These are phyloP conservation scores for Hygrophila difformis DNA, from an alignment of 257 asterid genomes.

Conservation along the genomic window DNA sequence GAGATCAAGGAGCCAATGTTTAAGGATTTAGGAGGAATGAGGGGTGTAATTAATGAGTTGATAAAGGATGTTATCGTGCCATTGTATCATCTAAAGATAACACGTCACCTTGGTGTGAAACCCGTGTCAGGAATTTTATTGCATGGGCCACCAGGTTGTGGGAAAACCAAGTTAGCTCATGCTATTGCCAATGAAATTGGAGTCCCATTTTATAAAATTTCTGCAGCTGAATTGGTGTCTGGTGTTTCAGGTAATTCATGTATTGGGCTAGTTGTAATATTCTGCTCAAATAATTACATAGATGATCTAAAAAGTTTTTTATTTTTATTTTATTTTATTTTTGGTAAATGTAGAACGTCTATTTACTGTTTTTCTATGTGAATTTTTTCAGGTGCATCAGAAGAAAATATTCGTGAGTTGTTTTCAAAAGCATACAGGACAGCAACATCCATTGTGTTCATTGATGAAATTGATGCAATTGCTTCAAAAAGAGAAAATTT, in stretches of 20 bases:
- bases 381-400: conserved; percentile 66
- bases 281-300: neutral
- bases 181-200: conserved; percentile 95
- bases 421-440: conserved; percentile 75
- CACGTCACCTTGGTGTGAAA: conserved; percentile 49
- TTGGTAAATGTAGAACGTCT: neutral
- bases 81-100: conserved; percentile 48
- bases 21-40: conserved; percentile 87
- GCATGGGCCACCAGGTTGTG: conserved; percentile 98
- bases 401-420: conserved; percentile 72
- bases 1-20: conserved; percentile 40
- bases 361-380: neutral
- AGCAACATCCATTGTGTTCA: conserved; percentile 85
- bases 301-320: neutral
- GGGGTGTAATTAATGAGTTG: conserved; percentile 52
- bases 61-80: conserved; percentile 74
- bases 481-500: conserved; percentile 81
- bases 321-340: neutral
- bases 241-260: conserved; percentile 66
- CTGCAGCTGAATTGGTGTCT: conserved; percentile 90
- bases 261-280: no score
- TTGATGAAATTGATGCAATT: conserved; percentile 90
- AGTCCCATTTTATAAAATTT: conserved; percentile 66
- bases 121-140: conserved; percentile 74
- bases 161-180: conserved; percentile 85